A percentile compares a stretch with the other conserved stretches of the same genome.
phyloP scores from a whole-genome alignment of 164 flowering plant species.

The Taxillus chinensis region DNA sequence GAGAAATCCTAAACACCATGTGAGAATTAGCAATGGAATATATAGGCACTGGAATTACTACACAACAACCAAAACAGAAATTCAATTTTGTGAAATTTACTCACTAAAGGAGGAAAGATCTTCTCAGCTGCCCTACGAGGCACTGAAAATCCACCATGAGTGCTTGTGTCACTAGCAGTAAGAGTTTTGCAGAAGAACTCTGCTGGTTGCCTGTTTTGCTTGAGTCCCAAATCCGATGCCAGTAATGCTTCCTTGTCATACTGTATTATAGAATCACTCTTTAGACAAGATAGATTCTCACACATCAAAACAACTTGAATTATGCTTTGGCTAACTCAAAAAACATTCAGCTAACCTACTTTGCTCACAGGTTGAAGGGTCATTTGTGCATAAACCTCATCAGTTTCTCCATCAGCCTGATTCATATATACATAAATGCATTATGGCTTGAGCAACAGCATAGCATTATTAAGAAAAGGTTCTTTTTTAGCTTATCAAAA shows the following conservation, averaged over 20 bases:
- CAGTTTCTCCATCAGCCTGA: conserved; percentile 94
- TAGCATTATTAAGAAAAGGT: too few species aligned
- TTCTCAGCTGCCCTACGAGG: conserved; percentile 98
- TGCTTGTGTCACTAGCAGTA: conserved; percentile 96
- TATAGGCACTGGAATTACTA: background rate
- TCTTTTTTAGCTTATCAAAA: too few species aligned
- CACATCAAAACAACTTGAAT: background rate
- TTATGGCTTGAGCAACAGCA: too few species aligned
- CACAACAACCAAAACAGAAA: background rate
- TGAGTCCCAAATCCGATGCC: conserved; percentile 83
- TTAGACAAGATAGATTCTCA: too few species aligned
- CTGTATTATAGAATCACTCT: conserved; percentile 19
- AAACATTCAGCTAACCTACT: conserved; percentile 35
- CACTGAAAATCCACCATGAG: conserved; percentile 98
- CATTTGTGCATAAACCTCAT: conserved; percentile 97
- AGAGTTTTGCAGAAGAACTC: conserved; percentile 97
- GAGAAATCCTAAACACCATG: conserved; percentile 52
- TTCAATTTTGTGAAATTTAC: conserved; percentile 11
- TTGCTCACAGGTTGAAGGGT: conserved; percentile 91
- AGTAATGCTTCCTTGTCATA: conserved; percentile 77
- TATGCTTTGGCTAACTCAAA: background rate
- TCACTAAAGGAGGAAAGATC: conserved; percentile 83
- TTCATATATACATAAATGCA: conserved; percentile 8
- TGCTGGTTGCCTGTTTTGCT: conserved; percentile 75
- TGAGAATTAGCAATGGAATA: conserved; percentile 14